Evolutionary conservation across 345 rosid species (phyloP).

Genomic region (Eucalyptus pauciflora): DNA sequence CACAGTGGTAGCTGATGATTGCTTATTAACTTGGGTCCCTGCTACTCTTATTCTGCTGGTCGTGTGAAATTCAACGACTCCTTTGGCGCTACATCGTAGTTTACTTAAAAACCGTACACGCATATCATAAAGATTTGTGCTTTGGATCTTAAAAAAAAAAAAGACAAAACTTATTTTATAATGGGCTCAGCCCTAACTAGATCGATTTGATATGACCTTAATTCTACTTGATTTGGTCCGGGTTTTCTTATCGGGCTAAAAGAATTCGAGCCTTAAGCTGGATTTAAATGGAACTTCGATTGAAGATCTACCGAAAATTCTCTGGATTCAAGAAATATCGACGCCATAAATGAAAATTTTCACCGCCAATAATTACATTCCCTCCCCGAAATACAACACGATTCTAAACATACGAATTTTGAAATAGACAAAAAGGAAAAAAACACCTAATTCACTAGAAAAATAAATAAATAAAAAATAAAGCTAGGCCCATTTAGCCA

Average conservation of each 20-base stretch:
- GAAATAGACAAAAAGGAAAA: background rate
- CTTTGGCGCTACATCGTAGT: rapidly evolving
- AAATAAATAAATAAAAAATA: no score
- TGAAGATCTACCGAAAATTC: no score
- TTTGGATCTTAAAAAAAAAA: background rate
- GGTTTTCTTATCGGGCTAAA: no score
- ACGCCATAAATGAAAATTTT: background rate
- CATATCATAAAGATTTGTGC: background rate
- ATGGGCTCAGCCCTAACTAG: background rate
- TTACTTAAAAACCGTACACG: rapidly evolving
- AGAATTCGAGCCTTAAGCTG: background rate
- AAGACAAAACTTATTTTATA: no score
- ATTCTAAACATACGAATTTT: background rate
- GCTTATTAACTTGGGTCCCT: no score
- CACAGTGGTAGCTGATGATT: no score
- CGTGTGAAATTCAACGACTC: no score
- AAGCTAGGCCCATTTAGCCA: constrained; percentile 62
- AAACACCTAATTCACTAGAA: background rate
- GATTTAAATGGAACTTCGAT: background rate
- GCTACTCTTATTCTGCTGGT: no score
- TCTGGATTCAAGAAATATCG: background rate
- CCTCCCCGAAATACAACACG: background rate
- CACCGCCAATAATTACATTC: background rate
- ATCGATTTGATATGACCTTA: no score
- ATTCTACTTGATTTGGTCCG: background rate